These are phyloP conservation scores for Miamiensis avidus DNA, from an alignment of 169 alveolate species.

Conservation along the genomic window DNA sequence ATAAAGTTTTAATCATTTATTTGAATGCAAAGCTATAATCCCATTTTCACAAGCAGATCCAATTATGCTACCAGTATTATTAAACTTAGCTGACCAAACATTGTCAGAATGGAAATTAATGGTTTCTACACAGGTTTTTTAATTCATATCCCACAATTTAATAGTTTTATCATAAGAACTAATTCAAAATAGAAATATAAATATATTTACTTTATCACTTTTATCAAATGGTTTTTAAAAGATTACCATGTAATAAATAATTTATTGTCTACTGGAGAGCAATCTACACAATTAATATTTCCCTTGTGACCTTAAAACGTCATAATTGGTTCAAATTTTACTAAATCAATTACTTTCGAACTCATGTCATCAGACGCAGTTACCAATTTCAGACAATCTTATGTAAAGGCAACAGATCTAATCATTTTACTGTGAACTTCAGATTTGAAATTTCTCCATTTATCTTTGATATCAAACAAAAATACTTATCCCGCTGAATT, in stretches of 20 bases:
- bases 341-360: constrained; percentile 30
- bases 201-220: neutral
- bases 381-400: constrained; percentile 27
- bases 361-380: constrained; percentile 41
- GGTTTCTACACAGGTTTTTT: constrained; percentile 27
- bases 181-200: neutral
- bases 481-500: constrained; percentile 10
- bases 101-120: constrained; percentile 14
- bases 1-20: neutral
- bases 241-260: constrained; percentile 37
- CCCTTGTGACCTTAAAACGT: constrained; percentile 31
- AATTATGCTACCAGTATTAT: constrained; percentile 11
- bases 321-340: constrained; percentile 34
- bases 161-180: constrained; percentile 46
- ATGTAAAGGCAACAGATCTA: constrained; percentile 33
- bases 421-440: constrained; percentile 32
- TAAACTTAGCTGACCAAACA: constrained; percentile 28
- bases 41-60: constrained; percentile 19
- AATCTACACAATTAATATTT: constrained; percentile 44
- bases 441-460: neutral
- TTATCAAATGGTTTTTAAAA: neutral
- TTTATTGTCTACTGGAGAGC: constrained; percentile 42
- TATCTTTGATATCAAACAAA: constrained; percentile 2
- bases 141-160: constrained; percentile 46
- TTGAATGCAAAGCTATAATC: neutral